Evolutionary conservation across 225 moss, liverwort and hornwort species (phyloP), one percentile per base, ranked within the genome.

Genomic region (Lunularia cruciata): DNA sequence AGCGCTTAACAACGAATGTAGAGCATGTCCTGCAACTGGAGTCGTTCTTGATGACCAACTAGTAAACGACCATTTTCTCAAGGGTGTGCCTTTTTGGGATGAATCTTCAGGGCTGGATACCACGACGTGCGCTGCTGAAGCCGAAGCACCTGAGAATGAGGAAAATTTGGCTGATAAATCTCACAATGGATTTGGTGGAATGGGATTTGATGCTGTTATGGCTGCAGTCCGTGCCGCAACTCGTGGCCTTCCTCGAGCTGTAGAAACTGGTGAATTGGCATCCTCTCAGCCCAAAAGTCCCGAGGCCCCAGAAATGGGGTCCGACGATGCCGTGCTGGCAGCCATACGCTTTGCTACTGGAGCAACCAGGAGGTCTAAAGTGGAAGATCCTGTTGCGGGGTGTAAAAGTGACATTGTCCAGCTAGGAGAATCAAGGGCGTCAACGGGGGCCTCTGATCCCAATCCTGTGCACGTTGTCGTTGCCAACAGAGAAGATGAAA

Each of bases 161-260:
- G 73, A 73, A 12, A 0, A 30, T 4, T 27, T 61, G 31, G 56
- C 33, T 5, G 67, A 62, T 3, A 48, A 28, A 19, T 68, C 74
- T 55, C 46, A 74, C 23, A 73, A 63, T 70, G 72, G 47, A 12
- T 47, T 67, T 6, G 75, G 74, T 54, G 80, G 80, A n/a, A 84
- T 79, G 83, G 79, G 63, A 30, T 64, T 80, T 48, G 83, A 84
- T 30, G 80, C 80, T 52, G 83, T 84, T 13, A n/a, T 80, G 62
- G 83, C 80, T 56, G 80, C 79, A 19, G 77, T 84, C 2, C 76
- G 76, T 12, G 67, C 67, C 61, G 83, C 83, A n/a, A 84, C 83
- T 59, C 70, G 77, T 39, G 76, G 80, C 33, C 57, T 60, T 39
- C 20, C 47, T 67, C 68, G 65, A 67, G 55, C 63, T 30, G 57